Percentiles rank a stretch among this genome's conserved stretches.
phyloP scores from a whole-genome alignment of 208 protist genomes.

The Acanthamoeba quina region DNA sequence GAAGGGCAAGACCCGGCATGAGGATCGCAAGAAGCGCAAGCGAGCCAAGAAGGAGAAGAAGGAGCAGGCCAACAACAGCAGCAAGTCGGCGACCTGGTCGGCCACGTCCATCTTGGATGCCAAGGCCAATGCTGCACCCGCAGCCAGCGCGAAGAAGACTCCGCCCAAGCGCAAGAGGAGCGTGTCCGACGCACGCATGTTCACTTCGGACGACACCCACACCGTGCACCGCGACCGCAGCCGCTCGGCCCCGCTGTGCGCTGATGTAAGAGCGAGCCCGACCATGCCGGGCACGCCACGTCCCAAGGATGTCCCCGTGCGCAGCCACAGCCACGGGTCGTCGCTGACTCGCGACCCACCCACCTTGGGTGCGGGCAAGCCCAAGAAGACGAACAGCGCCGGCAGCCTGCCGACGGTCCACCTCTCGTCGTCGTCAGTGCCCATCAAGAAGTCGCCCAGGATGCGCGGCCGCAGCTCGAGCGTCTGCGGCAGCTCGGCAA shows the following conservation, averaged over 20 bases:
- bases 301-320: not conserved
- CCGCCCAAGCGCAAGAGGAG: slow-evolving; percentile 2
- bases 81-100: slow-evolving; percentile 40
- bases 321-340: not conserved
- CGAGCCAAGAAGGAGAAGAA: slow-evolving; percentile 55
- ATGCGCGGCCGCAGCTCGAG: not conserved
- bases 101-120: not conserved
- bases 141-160: not conserved
- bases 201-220: not conserved
- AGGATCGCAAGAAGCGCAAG: slow-evolving; percentile 51
- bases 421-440: not conserved
- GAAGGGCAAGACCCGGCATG: slow-evolving; percentile 10
- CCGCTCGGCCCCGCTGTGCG: not conserved
- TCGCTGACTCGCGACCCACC: not conserved
- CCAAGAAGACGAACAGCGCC: slow-evolving; percentile 22
- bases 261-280: not conserved
- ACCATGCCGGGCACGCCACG: not conserved
- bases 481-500: not conserved
- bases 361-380: not conserved
- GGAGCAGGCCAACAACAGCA: not conserved
- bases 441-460: not conserved
- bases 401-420: not conserved
- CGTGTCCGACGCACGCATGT: slow-evolving; percentile 37
- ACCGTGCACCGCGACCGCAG: slow-evolving; percentile 17
- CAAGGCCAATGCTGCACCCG: not conserved